phyloP scores from a whole-genome alignment of 2,329 filamentous ascomycete species.

The Sporothrix phasma region DNA sequence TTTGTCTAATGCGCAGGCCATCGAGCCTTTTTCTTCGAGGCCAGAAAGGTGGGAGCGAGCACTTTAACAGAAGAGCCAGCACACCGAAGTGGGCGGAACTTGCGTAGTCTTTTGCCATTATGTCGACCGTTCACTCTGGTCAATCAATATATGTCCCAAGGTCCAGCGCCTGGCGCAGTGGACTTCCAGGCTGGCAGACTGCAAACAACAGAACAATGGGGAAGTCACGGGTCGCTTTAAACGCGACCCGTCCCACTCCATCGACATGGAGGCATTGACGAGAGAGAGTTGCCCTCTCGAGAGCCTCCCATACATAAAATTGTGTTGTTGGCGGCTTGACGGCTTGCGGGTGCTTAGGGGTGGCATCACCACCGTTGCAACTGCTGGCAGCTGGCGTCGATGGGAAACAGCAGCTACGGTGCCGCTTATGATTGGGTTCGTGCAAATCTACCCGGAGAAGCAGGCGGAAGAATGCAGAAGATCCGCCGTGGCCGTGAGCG shows the following conservation, averaged over 20 bases:
- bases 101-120: background rate
- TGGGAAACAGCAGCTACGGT: background rate
- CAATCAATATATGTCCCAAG: background rate
- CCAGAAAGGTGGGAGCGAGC: too few relatives aligned
- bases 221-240: background rate
- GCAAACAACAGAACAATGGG: background rate
- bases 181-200: background rate
- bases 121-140: background rate
- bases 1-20: too few relatives aligned
- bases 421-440: background rate
- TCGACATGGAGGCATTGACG: too few relatives aligned
- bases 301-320: background rate
- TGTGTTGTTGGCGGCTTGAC: background rate
- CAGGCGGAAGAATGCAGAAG: background rate
- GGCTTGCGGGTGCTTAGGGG: background rate
- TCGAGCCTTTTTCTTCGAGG: too few relatives aligned
- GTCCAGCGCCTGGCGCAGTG: background rate
- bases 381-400: background rate
- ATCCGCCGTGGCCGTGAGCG: background rate
- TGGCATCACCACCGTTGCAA: background rate
- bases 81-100: constrained; percentile 3
- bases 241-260: background rate
- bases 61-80: too few relatives aligned
- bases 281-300: too few relatives aligned
- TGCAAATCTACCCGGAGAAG: background rate